Base-by-base conservation (phyloP, 2,329 filamentous ascomycete genomes). In the Acrocalymma vagum region DNA sequence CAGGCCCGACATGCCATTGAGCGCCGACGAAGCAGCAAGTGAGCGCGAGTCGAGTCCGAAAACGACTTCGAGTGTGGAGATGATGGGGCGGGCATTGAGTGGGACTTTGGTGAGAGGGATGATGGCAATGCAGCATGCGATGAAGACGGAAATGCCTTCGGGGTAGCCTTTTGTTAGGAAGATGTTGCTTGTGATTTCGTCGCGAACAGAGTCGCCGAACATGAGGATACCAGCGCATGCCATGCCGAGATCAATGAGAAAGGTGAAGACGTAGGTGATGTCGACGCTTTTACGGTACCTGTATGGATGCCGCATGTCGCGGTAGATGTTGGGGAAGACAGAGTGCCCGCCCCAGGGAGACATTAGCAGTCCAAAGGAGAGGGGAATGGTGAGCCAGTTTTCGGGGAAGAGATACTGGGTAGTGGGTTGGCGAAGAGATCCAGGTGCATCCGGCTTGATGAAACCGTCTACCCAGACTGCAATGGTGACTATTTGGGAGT, bases 31-130 rank as follows among this genome's bases (percentile, higher is more conserved):
- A 35, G 74, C 73, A 11, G 79, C 71, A 6, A 84, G 75, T 47
- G 74, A 70, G 23, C 77, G 76, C 3, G 72, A 69, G 62, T 88
- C 85, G 28, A 96, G 78, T 29, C 91, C 90, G 45, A 84, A 80
- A 42, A 96, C 73, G 32, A 94, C 83, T 73, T 97, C 94, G 36
- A 89, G 71, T 0, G 91, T 96, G 21, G 86, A 86, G 51, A 96
- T 82, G 55, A 97, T 92, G 9, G 93, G 94, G 2, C 92, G 86
- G 7, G 88, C 87, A 65, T 92, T 95, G 23, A 96, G 77, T 0
- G 92, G 91, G n/a, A 96, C 85, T 72, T 99, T 99, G 23, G 93
- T 96, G 35, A 99, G 76, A 1, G 93, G 94, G 51, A 97, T 96
- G 63, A 96, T 91, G 62, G 87, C 87, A 55, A 97, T 88, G 68